These are phyloP conservation scores for Waltiozyma sp. DNA, from an alignment of 1,139 yeast species.

Conservation along the genomic window DNA sequence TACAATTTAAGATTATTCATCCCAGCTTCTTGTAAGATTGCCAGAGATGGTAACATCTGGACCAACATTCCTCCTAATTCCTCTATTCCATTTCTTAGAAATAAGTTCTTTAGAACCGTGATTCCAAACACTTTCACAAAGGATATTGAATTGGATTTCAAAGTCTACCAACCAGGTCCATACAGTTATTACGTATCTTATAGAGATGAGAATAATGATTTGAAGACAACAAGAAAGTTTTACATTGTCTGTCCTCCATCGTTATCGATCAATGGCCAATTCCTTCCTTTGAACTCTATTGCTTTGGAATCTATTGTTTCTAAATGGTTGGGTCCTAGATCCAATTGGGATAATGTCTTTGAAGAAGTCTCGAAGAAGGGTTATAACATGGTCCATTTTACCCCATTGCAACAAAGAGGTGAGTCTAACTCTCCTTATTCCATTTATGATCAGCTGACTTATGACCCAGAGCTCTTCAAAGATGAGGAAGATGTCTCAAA, in stretches of 20 bases:
- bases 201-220: conserved; percentile 24
- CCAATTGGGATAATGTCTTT: conserved; percentile 60
- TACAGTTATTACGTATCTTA: conserved; percentile 57
- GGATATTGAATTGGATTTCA: conserved; percentile 51
- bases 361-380: conserved; percentile 56
- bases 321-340: conserved; percentile 75
- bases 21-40: conserved; percentile 63
- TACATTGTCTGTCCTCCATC: conserved; percentile 81
- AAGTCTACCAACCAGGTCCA: conserved; percentile 68
- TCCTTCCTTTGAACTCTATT: conserved; percentile 67
- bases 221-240: conserved; percentile 41
- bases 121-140: conserved; percentile 39
- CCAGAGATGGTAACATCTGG: conserved; percentile 61
- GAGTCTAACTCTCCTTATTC: conserved; percentile 88
- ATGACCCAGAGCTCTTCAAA: conserved; percentile 58
- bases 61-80: conserved; percentile 56
- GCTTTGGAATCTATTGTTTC: conserved; percentile 80
- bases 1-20: conserved; percentile 51
- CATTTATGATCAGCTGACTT: conserved; percentile 70
- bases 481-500: conserved; percentile 33
- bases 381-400: conserved; percentile 91
- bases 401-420: conserved; percentile 87
- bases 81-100: conserved; percentile 40
- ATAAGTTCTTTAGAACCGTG: conserved; percentile 39
- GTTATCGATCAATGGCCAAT: conserved; percentile 42